phyloP scores from a whole-genome alignment of 345 rosid species.

The Eutrema yunnanense region DNA sequence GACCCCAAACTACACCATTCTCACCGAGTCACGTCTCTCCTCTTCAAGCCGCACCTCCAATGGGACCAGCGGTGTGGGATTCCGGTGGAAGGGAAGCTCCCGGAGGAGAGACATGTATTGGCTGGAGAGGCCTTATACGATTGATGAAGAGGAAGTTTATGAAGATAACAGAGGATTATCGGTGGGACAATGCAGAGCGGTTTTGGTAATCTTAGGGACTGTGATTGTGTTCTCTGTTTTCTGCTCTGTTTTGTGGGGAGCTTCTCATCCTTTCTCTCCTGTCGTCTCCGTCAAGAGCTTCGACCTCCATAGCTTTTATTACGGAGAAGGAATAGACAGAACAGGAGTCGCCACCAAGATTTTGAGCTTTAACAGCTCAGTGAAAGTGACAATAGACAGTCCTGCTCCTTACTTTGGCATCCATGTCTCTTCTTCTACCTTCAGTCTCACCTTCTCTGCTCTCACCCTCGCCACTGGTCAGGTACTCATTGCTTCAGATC shows the following conservation, averaged over 20 bases:
- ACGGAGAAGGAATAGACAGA: constrained; percentile 69
- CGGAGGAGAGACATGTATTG: constrained; percentile 58
- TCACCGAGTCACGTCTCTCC: constrained; percentile 32
- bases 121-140: constrained; percentile 64
- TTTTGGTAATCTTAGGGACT: constrained; percentile 46
- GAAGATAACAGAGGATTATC: constrained; percentile 36
- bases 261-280: constrained; percentile 63
- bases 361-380: constrained; percentile 58
- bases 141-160: constrained; percentile 51
- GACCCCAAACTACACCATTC: constrained; percentile 29
- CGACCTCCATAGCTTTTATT: constrained; percentile 49
- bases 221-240: constrained; percentile 48
- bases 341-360: constrained; percentile 79
- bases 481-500: constrained; percentile 31
- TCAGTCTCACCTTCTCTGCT: constrained; percentile 59
- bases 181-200: constrained; percentile 46
- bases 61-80: constrained; percentile 30
- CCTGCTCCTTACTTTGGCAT: constrained; percentile 82
- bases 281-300: constrained; percentile 55
- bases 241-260: constrained; percentile 80
- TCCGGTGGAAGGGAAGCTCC: constrained; percentile 48
- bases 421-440: constrained; percentile 57
- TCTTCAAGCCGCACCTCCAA: constrained; percentile 28
- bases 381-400: constrained; percentile 53
- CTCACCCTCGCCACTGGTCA: constrained; percentile 61